These are phyloP conservation scores for Globisporangium paroecandrum DNA, from an alignment of 352 stramenopile species.

Conservation along the genomic window DNA sequence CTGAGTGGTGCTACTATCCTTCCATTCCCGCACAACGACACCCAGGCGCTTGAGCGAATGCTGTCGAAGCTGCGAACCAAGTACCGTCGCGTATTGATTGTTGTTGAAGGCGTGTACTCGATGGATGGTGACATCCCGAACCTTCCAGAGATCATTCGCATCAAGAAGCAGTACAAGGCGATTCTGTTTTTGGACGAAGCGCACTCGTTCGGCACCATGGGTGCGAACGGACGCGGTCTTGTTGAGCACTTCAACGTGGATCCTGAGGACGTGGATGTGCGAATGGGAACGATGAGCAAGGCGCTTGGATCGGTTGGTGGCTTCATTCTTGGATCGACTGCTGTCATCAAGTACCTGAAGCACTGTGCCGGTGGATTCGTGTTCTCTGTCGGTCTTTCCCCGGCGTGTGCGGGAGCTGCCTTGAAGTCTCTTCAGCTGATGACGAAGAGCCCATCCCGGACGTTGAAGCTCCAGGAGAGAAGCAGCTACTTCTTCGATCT, in stretches of 20 bases:
- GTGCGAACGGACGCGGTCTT: conserved; percentile 44
- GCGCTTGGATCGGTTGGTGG: conserved; percentile 61
- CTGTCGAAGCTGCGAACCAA: conserved; percentile 58
- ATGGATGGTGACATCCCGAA: conserved; percentile 72
- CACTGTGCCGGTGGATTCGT: conserved; percentile 68
- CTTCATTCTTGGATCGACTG: conserved; percentile 52
- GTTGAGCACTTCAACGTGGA: conserved; percentile 49
- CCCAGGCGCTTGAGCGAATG: conserved; percentile 67
- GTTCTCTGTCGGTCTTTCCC: conserved; percentile 73
- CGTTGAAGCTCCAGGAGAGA: conserved; percentile 54
- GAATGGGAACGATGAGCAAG: conserved; percentile 77
- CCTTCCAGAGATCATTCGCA: conserved; percentile 45
- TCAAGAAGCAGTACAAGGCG: conserved; percentile 71
- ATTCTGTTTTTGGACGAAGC: conserved; percentile 62
- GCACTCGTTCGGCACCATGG: conserved; percentile 69
- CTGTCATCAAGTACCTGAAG: conserved; percentile 63
- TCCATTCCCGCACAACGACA: conserved; percentile 80
- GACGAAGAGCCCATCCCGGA: conserved; percentile 52
- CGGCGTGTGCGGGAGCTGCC: conserved; percentile 60
- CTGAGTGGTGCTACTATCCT: conserved; percentile 76
- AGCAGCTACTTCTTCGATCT: conserved; percentile 76
- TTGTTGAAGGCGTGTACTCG: conserved; percentile 63
- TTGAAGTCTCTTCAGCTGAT: conserved; percentile 73
- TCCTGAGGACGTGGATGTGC: conserved; percentile 48
- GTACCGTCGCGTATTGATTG: conserved; percentile 74